Base-by-base conservation (phyloP, 306 rosid genomes). In the Lablab purpureus region DNA sequence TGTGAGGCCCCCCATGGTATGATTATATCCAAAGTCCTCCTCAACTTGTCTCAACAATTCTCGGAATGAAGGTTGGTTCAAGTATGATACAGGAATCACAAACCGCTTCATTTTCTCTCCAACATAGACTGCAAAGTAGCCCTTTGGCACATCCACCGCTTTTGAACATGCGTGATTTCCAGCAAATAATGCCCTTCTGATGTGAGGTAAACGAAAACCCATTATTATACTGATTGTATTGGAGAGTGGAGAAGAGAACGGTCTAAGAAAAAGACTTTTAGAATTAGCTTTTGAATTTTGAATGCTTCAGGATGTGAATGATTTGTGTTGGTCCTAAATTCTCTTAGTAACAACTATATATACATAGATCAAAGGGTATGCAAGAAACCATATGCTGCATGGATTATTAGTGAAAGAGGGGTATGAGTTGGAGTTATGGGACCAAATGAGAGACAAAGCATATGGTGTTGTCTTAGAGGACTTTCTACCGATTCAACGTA, bases 111-210 rank as follows among this genome's bases (percentile, higher is more conserved):
- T 73, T 65, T 85, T 37, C 66, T 87, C 85, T 74, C 89, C 89
- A 40, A 77, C 92, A 58, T 88, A 90, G 3, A 84, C 88, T 7
- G 85, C 83, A 37, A 88, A 75, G 25, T 67, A 81, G 9, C 92
- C 92, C 79, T 85, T 90, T 71, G 88, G 87, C 15, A 82, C 65
- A 21, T 77, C 83, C 10, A 27, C 46, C 0, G 10, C 10, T 62
- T 41, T 80, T 64, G 83, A 56, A 79, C 63, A 5, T 47, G 52
- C 54, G 49, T 74, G 23, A 69, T 52, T 76, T 50, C 66, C 51
- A 23, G 73, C 14, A 19, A 60, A 49, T 22, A 74, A 78, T 18
- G 74, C 32, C 70, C 25, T 43, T 69, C 74, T 64, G 10, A 84
- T 43, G 22, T 40, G 6, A 4, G 74, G 80, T 43, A 85, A 71